Base-by-base conservation (phyloP, 2,329 filamentous ascomycete species). In the Corniculantispora saksenae region DNA sequence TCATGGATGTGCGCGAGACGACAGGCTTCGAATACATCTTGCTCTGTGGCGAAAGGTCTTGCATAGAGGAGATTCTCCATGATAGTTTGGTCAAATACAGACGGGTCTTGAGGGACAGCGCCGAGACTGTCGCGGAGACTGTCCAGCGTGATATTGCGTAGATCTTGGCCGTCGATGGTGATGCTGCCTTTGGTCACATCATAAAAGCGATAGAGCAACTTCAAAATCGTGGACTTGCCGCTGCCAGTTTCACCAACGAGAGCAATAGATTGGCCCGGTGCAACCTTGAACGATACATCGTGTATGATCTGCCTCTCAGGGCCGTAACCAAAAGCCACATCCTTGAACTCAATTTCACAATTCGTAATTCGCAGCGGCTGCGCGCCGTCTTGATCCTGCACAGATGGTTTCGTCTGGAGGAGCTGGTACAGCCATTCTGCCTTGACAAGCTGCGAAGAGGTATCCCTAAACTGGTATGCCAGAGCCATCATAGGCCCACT, bases 21-120 rank as follows among this genome's bases (percentile, higher is more conserved):
- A 71, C 87, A 90, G 0, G 88, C 89, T 2, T 83, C 83, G 57
- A 84, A 79, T 55, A 89, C 81, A 35, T 91, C 85, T 8, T 82
- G 82, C 51, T 89, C 84, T 0, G 84, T 86, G 1, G 88, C 87
- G n/a, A 83, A 80, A 1, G 86, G 82, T 13, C 83, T 82, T 2
- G 86, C 86, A 72, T 91, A 91, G 2, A 82, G 82, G 27, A 91
- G 77, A 70, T 91, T 91, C 21, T 89, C 83, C 71, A 87, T 81
- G 50, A 91, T 83, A 1, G 85, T 85, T 38, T 83, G 81, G 71
- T 90, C 88, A 77, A 91, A 91, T 10, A 91, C 77, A 0, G 83
- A 78, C 0, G 88, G 84, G 66, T 89, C 85, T 73, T 91, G 86
- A 3, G 88, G 88, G 0, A 91, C 88, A 15, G 89, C 81, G 23